These are phyloP conservation scores for Pseudomassariella vexata DNA, from an alignment of 2,329 filamentous ascomycete species.

Conservation along the genomic window DNA sequence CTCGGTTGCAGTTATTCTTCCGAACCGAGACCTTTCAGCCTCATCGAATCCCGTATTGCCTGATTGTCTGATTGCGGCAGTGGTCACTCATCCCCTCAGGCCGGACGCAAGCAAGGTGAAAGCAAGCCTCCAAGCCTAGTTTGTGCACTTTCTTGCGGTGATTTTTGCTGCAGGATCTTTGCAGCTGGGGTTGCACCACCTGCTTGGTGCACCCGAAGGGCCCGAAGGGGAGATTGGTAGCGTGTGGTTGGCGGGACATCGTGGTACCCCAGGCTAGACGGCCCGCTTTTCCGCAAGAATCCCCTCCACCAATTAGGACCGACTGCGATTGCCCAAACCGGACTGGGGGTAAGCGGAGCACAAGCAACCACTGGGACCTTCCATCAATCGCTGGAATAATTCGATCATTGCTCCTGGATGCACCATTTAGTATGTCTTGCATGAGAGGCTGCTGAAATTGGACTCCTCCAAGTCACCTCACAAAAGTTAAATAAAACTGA, in stretches of 20 bases:
- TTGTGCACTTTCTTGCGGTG: too few species aligned
- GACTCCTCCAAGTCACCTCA: neutral
- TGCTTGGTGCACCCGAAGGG: constrained; percentile 4
- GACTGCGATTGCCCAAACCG: constrained; percentile 1
- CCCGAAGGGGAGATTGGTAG: neutral
- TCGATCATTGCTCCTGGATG: constrained; percentile 9
- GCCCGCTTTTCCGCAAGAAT: constrained; percentile 6
- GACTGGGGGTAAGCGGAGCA: too few species aligned
- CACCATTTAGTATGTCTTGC: constrained; percentile 13
- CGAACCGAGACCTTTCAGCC: constrained; percentile 3
- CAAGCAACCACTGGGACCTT: too few species aligned
- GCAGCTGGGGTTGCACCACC: constrained; percentile 3
- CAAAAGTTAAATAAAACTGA: neutral
- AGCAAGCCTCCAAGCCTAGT: too few species aligned
- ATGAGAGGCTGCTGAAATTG: constrained; percentile 24
- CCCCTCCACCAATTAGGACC: constrained; percentile 5
- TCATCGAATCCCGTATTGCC: neutral
- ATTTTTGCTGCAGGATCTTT: neutral
- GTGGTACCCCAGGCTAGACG: constrained; percentile 1
- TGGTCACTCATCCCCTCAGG: neutral
- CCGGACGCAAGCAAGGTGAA: neutral
- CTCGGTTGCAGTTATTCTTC: too few species aligned
- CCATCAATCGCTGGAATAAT: too few species aligned
- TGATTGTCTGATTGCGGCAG: neutral
- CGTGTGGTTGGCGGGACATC: constrained; percentile 5